These are phyloP conservation scores for Stachybotrys echinatus DNA, from an alignment of 2,329 filamentous ascomycete species.

Conservation along the genomic window DNA sequence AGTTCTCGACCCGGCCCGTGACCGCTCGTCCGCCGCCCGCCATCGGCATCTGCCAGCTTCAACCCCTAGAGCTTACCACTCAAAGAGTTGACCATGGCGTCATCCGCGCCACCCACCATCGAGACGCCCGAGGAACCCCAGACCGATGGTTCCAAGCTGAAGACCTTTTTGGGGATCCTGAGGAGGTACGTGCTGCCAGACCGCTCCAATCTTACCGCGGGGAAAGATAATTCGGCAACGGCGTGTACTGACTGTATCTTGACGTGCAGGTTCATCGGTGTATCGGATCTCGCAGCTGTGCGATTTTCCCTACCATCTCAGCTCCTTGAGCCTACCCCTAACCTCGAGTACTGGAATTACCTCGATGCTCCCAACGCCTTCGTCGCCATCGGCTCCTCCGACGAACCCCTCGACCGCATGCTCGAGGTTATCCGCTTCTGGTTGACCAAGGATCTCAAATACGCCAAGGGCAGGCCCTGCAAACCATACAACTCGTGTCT, in stretches of 20 bases:
- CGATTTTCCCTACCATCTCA: slow-evolving; percentile 95
- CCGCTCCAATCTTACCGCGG: too few relatives aligned
- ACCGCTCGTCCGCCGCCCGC: background rate
- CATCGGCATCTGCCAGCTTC: background rate
- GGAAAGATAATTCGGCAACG: slow-evolving; percentile 6
- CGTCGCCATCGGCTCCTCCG: slow-evolving; percentile 74
- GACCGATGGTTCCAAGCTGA: slow-evolving; percentile 83
- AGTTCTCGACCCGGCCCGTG: too few relatives aligned
- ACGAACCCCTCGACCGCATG: slow-evolving; percentile 90
- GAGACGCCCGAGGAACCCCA: slow-evolving; percentile 39
- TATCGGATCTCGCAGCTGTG: slow-evolving; percentile 90
- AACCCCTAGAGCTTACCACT: slow-evolving; percentile 4
- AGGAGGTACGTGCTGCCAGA: slow-evolving; percentile 62
- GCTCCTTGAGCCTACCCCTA: slow-evolving; percentile 91
- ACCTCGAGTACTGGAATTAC: slow-evolving; percentile 99
- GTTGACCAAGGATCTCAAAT: slow-evolving; percentile 99
- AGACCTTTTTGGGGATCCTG: slow-evolving; percentile 81
- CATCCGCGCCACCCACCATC: slow-evolving; percentile 26
- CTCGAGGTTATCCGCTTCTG: slow-evolving; percentile 92
- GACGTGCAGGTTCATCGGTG: slow-evolving; percentile 77
- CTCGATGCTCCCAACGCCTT: slow-evolving; percentile 93
- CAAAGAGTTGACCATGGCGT: slow-evolving; percentile 26
- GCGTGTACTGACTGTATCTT: slow-evolving; percentile 5
- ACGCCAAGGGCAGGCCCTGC: slow-evolving; percentile 96
- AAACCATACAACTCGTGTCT: slow-evolving; percentile 98